Evolutionary conservation across 2,329 filamentous ascomycete genomes (phyloP).

Genomic region (Emmonsiellopsis sp.): DNA sequence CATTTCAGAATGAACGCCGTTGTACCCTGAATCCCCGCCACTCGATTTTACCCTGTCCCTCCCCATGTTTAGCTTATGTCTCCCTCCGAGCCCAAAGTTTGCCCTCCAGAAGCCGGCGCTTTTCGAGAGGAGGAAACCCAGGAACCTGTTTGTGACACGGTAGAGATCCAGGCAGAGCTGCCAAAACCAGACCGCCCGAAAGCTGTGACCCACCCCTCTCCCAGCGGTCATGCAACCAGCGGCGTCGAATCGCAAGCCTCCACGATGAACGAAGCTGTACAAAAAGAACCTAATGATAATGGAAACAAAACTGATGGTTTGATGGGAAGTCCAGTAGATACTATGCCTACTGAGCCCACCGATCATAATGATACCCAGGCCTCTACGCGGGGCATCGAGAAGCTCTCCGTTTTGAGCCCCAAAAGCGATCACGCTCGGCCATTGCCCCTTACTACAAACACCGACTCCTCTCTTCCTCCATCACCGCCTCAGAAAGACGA

Average conservation of each 20-base stretch:
- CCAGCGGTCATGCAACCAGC: background rate
- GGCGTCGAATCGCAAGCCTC: slow-evolving; percentile 2
- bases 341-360: background rate
- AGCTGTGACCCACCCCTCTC: slow-evolving; percentile 10
- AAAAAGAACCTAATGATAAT: background rate
- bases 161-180: background rate
- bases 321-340: background rate
- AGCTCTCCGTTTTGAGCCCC: slow-evolving; percentile 5
- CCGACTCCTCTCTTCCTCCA: slow-evolving; percentile 26
- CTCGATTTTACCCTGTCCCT: background rate
- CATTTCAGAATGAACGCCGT: background rate
- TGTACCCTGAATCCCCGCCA: background rate
- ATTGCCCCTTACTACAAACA: slow-evolving; percentile 2
- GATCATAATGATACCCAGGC: background rate
- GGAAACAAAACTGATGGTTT: background rate
- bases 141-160: background rate
- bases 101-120: background rate
- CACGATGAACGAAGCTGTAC: slow-evolving; percentile 2
- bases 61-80: slow-evolving; percentile 11
- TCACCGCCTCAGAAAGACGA: slow-evolving; percentile 43
- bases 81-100: slow-evolving; percentile 2
- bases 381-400: slow-evolving; percentile 1
- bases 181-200: background rate
- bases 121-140: background rate
- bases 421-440: background rate